A percentile compares a stretch with the other conserved stretches of the same genome.
Conservation (phyloP, 345 rosid species). For the Lumnitzera littorea region DNA sequence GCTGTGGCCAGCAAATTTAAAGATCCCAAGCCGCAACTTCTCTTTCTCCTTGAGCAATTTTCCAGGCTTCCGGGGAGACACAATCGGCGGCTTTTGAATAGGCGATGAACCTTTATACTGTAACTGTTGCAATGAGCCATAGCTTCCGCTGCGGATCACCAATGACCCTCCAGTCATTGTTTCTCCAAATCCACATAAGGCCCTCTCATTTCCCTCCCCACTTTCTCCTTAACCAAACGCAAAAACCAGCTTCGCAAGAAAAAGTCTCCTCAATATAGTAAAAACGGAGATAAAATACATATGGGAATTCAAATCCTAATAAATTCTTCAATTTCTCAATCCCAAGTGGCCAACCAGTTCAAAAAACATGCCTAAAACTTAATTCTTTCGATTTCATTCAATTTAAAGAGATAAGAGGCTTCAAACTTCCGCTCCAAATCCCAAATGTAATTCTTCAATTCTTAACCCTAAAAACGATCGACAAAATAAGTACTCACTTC, state of each 20-base stretch:
- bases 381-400: too few species aligned
- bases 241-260: not conserved
- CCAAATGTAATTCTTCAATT: too few species aligned
- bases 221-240: not conserved
- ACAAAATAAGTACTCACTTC: not conserved
- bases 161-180: constrained; percentile 59
- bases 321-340: too few species aligned
- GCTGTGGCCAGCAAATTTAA: constrained; percentile 85
- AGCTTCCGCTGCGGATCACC: constrained; percentile 84
- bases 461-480: too few species aligned
- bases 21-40: constrained; percentile 71
- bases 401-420: too few species aligned
- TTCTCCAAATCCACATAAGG: constrained; percentile 19
- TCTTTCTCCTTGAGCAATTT: constrained; percentile 89
- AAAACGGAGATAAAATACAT: not conserved
- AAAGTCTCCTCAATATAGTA: not conserved
- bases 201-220: constrained; percentile 29
- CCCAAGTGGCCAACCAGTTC: too few species aligned
- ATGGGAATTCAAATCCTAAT: not conserved
- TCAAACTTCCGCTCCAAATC: too few species aligned
- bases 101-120: constrained; percentile 31
- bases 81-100: constrained; percentile 35
- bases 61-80: constrained; percentile 46
- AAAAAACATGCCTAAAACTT: too few species aligned
- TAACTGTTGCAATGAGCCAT: constrained; percentile 69